Evolutionary conservation across 257 asterid species (phyloP).

Genomic region (Prunella vulgaris): DNA sequence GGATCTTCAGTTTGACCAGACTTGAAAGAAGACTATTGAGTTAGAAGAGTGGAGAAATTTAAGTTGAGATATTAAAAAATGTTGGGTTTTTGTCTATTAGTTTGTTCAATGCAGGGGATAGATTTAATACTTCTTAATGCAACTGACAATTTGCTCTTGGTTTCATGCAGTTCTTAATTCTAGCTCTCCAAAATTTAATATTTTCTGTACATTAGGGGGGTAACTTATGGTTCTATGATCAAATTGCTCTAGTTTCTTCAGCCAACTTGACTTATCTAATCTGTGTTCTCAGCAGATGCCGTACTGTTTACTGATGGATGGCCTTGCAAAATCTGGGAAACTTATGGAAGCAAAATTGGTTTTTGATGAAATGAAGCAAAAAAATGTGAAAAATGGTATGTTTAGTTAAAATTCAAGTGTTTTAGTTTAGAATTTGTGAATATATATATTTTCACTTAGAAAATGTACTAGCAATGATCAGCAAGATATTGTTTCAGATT

Average conservation of each 20-base stretch:
- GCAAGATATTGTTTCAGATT: not conserved
- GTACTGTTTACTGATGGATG: constrained; percentile 92
- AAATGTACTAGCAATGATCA: no score
- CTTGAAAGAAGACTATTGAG: no score
- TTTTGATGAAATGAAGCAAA: constrained; percentile 79
- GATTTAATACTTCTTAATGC: not conserved
- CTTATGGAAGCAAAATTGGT: constrained; percentile 69
- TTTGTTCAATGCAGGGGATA: not conserved
- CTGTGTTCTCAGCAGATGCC: constrained; percentile 65
- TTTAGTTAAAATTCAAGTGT: not conserved
- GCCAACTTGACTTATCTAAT: constrained; percentile 17
- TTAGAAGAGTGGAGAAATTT: no score
- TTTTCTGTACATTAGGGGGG: not conserved
- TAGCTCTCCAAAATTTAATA: not conserved
- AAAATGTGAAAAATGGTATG: constrained; percentile 73
- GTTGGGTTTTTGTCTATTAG: not conserved
- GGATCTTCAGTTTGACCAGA: not conserved
- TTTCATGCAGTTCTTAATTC: constrained; percentile 9
- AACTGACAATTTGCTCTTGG: not conserved
- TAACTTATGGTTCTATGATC: not conserved
- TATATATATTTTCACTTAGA: not conserved
- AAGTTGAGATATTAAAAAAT: no score
- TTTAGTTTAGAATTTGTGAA: constrained; percentile 1
- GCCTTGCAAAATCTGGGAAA: constrained; percentile 77
- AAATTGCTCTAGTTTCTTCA: constrained; percentile 10